Evolutionary conservation across 2,329 filamentous ascomycete genomes (phyloP).

Genomic region (Parafenestella ontariensis): DNA sequence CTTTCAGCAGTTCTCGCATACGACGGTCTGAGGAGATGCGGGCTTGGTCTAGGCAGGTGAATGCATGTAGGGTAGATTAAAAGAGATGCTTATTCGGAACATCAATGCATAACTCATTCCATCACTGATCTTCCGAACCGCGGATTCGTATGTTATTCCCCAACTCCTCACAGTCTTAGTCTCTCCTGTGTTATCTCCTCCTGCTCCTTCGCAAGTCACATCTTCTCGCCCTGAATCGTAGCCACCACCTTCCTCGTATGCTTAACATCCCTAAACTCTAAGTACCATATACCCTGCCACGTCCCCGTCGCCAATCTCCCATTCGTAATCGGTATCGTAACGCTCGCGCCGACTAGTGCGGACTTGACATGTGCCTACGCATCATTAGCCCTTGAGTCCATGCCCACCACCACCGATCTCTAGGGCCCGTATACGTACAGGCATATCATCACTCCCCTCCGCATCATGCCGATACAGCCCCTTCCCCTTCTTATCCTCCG

Average conservation of each 20-base stretch:
- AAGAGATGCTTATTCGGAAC: neutral
- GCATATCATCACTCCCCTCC: constrained; percentile 93
- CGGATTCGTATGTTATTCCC: neutral
- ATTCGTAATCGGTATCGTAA: constrained; percentile 89
- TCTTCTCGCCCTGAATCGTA: constrained; percentile 88
- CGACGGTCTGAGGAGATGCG: neutral
- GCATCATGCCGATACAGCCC: constrained; percentile 82
- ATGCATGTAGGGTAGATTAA: neutral
- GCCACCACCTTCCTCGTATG: constrained; percentile 85
- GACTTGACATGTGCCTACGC: constrained; percentile 89
- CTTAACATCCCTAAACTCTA: constrained; percentile 81
- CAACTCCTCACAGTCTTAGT: neutral
- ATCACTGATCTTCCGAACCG: neutral
- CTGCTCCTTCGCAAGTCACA: constrained; percentile 32
- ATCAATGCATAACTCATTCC: neutral
- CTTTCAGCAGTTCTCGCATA: neutral
- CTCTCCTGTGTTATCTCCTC: neutral
- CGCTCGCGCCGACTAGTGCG: constrained; percentile 83
- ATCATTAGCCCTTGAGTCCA: constrained; percentile 6
- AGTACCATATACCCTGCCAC: constrained; percentile 94
- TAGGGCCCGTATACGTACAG: constrained; percentile 60
- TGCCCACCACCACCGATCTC: neutral
- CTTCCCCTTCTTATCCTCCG: constrained; percentile 68
- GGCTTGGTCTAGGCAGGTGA: neutral
- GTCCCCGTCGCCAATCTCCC: constrained; percentile 75